phyloP scores from a whole-genome alignment of 1,139 yeast species.

The Maudiozyma humilis region DNA sequence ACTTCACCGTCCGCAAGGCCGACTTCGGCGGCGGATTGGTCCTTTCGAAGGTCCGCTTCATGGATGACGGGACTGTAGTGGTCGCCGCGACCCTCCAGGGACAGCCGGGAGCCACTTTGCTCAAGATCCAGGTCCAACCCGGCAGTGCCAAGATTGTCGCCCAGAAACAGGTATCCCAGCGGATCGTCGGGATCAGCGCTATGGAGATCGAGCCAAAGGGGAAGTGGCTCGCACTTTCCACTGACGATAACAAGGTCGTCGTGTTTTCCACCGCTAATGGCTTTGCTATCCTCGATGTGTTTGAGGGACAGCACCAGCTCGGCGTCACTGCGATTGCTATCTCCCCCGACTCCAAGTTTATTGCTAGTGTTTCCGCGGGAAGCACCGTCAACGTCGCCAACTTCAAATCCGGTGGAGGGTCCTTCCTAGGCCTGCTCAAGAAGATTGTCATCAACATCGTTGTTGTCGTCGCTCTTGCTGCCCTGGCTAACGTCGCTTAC shows the following conservation, averaged over 20 bases:
- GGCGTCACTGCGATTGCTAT: conserved; percentile 72
- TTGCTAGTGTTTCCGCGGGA: conserved; percentile 79
- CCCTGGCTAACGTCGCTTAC: conserved; percentile 35
- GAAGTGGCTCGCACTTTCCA: conserved; percentile 60
- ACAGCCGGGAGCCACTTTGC: conserved; percentile 34
- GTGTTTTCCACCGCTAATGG: conserved; percentile 47
- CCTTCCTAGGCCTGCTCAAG: neutral
- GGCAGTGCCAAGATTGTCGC: conserved; percentile 35
- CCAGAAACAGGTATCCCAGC: conserved; percentile 41
- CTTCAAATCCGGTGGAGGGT: neutral
- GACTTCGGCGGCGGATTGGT: conserved; percentile 31
- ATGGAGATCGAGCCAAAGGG: conserved; percentile 42
- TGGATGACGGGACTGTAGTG: conserved; percentile 43
- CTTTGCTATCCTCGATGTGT: conserved; percentile 40
- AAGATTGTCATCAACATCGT: conserved; percentile 42
- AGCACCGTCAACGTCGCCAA: conserved; percentile 55
- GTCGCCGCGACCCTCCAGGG: conserved; percentile 49
- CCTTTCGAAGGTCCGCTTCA: conserved; percentile 54
- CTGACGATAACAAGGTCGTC: conserved; percentile 64
- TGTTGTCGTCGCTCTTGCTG: conserved; percentile 36
- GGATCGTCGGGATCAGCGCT: conserved; percentile 60
- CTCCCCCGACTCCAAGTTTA: conserved; percentile 56
- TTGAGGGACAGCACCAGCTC: conserved; percentile 62
- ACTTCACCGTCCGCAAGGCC: conserved; percentile 33
- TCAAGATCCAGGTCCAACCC: conserved; percentile 25